phyloP scores from a whole-genome alignment of 352 stramenopile genomes.

The Globisporangium cederbergense region DNA sequence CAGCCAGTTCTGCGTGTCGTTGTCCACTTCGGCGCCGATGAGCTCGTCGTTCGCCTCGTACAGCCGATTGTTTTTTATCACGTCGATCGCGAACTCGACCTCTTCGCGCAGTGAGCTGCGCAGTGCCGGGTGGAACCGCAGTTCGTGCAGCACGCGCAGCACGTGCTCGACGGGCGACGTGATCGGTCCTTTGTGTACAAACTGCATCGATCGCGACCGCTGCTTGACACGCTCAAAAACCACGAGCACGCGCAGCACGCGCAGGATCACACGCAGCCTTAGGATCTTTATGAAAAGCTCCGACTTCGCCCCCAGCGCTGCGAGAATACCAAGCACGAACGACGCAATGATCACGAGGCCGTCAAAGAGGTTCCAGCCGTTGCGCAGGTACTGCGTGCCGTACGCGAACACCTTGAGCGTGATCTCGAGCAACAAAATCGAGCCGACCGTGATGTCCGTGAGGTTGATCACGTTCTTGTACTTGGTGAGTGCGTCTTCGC shows the following conservation, averaged over 20 bases:
- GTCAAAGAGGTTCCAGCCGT: constrained; percentile 79
- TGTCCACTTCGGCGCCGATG: constrained; percentile 61
- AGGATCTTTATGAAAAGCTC: constrained; percentile 68
- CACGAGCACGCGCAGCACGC: constrained; percentile 79
- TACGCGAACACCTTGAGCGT: constrained; percentile 79
- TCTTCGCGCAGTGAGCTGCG: constrained; percentile 45
- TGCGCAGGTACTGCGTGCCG: constrained; percentile 54
- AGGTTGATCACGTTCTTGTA: constrained; percentile 75
- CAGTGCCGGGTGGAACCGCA: constrained; percentile 75
- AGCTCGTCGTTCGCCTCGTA: constrained; percentile 81
- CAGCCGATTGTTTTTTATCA: constrained; percentile 83
- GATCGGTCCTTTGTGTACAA: constrained; percentile 66
- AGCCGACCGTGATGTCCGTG: constrained; percentile 82
- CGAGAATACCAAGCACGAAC: constrained; percentile 71
- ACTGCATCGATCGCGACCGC: constrained; percentile 68
- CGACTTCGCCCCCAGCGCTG: constrained; percentile 52
- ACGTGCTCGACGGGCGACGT: constrained; percentile 81
- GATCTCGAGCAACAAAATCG: constrained; percentile 79
- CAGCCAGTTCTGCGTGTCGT: constrained; percentile 85
- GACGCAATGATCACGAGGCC: constrained; percentile 75
- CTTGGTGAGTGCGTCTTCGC: constrained; percentile 37
- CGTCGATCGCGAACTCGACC: constrained; percentile 79
- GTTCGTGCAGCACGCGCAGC: constrained; percentile 64
- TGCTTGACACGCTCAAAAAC: constrained; percentile 87
- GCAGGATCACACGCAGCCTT: constrained; percentile 67